These are phyloP conservation scores for Pleurotus tuber-regium DNA, from an alignment of 768 basidiomycete species.

Conservation along the genomic window DNA sequence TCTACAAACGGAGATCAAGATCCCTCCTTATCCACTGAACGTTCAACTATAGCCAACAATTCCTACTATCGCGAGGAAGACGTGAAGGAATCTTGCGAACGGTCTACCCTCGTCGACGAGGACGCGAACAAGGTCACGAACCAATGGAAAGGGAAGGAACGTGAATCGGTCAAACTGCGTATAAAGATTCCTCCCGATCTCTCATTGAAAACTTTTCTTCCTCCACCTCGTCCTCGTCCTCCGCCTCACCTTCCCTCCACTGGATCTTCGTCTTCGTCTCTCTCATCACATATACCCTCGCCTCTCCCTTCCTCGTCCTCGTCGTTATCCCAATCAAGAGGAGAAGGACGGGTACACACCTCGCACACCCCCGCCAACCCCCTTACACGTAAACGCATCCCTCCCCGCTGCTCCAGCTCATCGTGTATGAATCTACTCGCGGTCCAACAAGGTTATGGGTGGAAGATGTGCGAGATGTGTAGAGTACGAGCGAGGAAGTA, in stretches of 20 bases:
- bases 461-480: constrained; percentile 1
- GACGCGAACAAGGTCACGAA: background rate
- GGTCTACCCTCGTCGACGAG: too few species aligned
- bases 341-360: too few species aligned
- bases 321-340: background rate
- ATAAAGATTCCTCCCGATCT: background rate
- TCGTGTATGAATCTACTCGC: background rate
- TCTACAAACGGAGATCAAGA: too few species aligned
- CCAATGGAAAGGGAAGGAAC: background rate
- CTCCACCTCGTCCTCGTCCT: background rate
- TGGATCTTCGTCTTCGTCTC: background rate
- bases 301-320: background rate
- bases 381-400: background rate
- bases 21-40: too few species aligned
- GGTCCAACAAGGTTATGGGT: background rate
- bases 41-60: too few species aligned
- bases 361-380: background rate
- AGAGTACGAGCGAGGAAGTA: background rate
- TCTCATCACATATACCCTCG: background rate
- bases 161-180: background rate
- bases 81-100: background rate
- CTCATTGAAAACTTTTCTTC: background rate
- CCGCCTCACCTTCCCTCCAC: background rate
- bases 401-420: background rate
- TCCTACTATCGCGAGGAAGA: too few species aligned